Evolutionary conservation across 1,139 yeast genomes (phyloP), one percentile per base, ranked within the genome.

Genomic region (Blastobotrys arbuscula): DNA sequence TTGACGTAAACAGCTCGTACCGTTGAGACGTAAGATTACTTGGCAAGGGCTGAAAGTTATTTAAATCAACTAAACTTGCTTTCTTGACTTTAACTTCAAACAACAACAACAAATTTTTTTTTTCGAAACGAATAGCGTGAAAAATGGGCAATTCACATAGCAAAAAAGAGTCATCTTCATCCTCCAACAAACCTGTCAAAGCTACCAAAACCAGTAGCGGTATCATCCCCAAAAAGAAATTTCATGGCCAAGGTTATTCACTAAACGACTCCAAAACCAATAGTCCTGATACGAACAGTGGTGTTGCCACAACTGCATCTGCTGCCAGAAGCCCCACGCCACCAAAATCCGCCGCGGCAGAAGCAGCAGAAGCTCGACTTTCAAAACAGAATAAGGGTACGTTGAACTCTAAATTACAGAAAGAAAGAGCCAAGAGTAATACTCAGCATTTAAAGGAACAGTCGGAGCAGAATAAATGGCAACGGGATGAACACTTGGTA

Each of bases 401-500:
- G 24, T 6, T 45, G 26, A 16, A 23, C 12, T 12, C 19, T 1
- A 41, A 45, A 35, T 15, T 45, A 38, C 19, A 37, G 15, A 26
- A 45, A 30, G 34, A 45, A 15, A 36, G 42, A 18, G 41, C 31
- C 4, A 45, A 45, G 39, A 36, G 37, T 31, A 34, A 18, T 12
- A 37, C 18, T 54, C 55, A 28, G 47, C 53, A 19, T 47, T 60
- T 16, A 44, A 54, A 41, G 38, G 50, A 40, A 40, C 49, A 30
- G 37, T 46, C 30, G 3, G 51, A 40, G 23, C 38, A 39, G 24
- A 44, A 31, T 23, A 24, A 21, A 2, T 37, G 41, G n/a, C 16
- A 30, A n/a, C 28, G 49, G 23, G 30, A 39, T 2, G 58, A 52
- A 33, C 53, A 53, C 3, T 50, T 63, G 35, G 55, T 62, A 4